These are phyloP conservation scores for Jacaranda copaia DNA, from an alignment of 257 asterid genomes.

Conservation along the genomic window DNA sequence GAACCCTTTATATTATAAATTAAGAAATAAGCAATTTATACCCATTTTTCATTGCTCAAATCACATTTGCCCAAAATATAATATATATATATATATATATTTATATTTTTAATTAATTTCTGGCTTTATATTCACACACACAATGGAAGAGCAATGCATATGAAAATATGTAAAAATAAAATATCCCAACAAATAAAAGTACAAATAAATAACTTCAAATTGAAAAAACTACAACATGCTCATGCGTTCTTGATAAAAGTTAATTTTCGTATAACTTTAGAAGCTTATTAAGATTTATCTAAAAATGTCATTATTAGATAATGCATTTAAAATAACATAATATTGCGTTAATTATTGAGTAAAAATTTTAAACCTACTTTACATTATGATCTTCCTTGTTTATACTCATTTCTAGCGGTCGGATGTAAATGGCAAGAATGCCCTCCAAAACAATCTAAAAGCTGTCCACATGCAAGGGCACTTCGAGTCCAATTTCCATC, in stretches of 20 bases:
- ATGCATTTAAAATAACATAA: neutral
- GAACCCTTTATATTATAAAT: neutral
- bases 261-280: neutral
- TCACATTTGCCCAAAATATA: neutral
- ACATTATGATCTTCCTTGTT: neutral
- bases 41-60: neutral
- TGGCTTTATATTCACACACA: too few species aligned
- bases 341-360: neutral
- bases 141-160: too few species aligned
- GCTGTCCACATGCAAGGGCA: constrained; percentile 31
- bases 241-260: neutral
- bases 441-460: constrained; percentile 31
- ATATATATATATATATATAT: too few species aligned
- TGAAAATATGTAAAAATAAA: too few species aligned
- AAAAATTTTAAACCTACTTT: neutral
- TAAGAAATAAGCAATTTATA: neutral
- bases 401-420: neutral
- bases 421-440: constrained; percentile 27
- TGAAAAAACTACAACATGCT: too few species aligned
- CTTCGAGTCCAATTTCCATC: constrained; percentile 14
- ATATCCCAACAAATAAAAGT: too few species aligned
- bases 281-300: neutral
- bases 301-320: neutral
- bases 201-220: too few species aligned
- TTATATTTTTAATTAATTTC: neutral